Conservation (phyloP, 2,329 filamentous ascomycete species). For the Verticillium klebahnii region DNA sequence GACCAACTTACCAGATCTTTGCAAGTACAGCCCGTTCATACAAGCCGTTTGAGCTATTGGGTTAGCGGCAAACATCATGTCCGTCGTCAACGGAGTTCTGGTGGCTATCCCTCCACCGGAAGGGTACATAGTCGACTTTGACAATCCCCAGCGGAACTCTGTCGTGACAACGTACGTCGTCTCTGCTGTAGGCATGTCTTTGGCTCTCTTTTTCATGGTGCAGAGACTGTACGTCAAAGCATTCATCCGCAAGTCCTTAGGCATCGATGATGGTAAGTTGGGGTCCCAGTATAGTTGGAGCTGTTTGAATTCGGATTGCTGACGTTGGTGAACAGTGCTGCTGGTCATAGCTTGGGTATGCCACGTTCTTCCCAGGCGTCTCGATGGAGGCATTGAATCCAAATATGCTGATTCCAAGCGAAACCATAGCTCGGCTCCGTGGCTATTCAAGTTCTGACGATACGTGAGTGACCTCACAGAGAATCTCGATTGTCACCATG, state of each 20-base stretch:
- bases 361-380: no score
- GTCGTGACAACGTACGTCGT: constrained; percentile 16
- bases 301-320: background rate
- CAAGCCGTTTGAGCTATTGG: background rate
- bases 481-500: no score
- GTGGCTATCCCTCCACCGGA: constrained; percentile 17
- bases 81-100: constrained; percentile 3
- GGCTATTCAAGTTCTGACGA: constrained; percentile 7
- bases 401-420: no score
- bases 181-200: constrained; percentile 15
- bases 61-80: background rate
- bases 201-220: constrained; percentile 16
- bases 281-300: no score
- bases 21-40: no score
- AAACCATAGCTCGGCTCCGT: constrained; percentile 2
- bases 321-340: background rate
- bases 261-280: constrained; percentile 21
- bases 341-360: constrained; percentile 3
- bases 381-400: no score
- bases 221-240: constrained; percentile 23
- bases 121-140: constrained; percentile 22
- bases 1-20: background rate
- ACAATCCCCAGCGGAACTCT: constrained; percentile 16
- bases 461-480: background rate
- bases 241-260: constrained; percentile 16